These are phyloP conservation scores for Acmispon strigosus DNA, from an alignment of 306 rosid species.

Conservation along the genomic window DNA sequence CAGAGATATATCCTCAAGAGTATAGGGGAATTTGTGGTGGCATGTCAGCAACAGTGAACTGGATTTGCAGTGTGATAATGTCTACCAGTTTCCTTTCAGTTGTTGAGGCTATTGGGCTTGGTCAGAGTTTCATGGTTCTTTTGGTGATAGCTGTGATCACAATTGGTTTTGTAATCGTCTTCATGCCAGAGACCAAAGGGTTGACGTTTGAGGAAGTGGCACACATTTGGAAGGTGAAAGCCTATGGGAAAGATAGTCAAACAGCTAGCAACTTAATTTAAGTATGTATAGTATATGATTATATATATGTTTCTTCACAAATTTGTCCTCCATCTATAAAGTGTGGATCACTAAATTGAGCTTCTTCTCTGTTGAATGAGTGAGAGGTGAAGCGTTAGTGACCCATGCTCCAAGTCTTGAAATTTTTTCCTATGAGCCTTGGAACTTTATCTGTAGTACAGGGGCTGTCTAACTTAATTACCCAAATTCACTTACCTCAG, in stretches of 20 bases:
- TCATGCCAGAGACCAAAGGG: conserved; percentile 69
- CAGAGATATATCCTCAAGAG: conserved; percentile 77
- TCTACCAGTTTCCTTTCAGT: conserved; percentile 54
- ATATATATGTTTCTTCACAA: no score
- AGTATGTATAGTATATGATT: no score
- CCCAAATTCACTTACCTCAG: no score
- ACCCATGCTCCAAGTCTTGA: not conserved
- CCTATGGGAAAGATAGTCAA: conserved; percentile 34
- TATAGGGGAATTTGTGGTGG: conserved; percentile 77
- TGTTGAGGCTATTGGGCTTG: conserved; percentile 50
- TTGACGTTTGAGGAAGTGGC: conserved; percentile 66
- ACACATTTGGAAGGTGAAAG: conserved; percentile 63
- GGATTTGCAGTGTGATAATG: conserved; percentile 62
- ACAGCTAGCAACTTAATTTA: conserved; percentile 13
- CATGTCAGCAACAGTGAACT: conserved; percentile 78
- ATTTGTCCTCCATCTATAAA: not conserved
- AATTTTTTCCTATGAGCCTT: not conserved
- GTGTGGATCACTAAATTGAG: not conserved
- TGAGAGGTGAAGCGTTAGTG: not conserved
- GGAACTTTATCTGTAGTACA: not conserved
- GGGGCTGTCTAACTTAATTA: no score
- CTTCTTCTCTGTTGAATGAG: not conserved
- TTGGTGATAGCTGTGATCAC: conserved; percentile 37
- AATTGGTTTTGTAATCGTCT: conserved; percentile 30
- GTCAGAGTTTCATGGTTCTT: conserved; percentile 53